Evolutionary conservation across 441 rosid genomes (phyloP), one percentile per base, ranked within the genome.

Genomic region (Lepidium campestre): DNA sequence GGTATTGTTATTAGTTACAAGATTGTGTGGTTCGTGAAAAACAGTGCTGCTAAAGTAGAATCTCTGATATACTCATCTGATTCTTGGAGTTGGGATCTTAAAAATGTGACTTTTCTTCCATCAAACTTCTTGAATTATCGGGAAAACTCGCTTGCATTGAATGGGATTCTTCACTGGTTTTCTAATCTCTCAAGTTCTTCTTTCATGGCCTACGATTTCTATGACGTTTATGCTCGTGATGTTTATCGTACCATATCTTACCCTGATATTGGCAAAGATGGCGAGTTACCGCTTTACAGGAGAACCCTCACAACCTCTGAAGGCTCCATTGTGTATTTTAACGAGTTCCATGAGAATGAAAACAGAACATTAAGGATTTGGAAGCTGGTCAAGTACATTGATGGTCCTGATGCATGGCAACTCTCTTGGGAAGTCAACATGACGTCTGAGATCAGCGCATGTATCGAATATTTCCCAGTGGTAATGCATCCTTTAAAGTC

Each of bases 401-500:
- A 54, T 45, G 40, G 13, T 29, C 37, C 55, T 29, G 46, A 42
- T 19, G 57, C 64, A 3, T 71, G 75, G 63, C 23, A 71, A 7
- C 45, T 71, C 17, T 32, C 2, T 11, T 57, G 75, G 66, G 60
- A 57, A 1, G 12, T 71, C 2, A 57, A 49, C 10, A 27, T 71
- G 52, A 10, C 0, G 31, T 7, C 52, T 22, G 22, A 36, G 36
- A 22, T 11, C 5, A 4, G 39, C 1, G 4, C 9, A 0, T 36
- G 70, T 71, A 19, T 13, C 1, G 2, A 7, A 48, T 57, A 57
- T 49, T 48, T 48, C 53, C 71, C 66, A 0, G 40, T 64, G 49
- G 70, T 63, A 19, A 71, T 71, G 75, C 75, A 71, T 56, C 75
- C 75, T 42, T 62, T 63, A 42, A 57, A 48, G 5, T 45, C 14